Base-by-base conservation (phyloP, 495 filamentous ascomycete genomes). In the Terfezia claveryi region DNA sequence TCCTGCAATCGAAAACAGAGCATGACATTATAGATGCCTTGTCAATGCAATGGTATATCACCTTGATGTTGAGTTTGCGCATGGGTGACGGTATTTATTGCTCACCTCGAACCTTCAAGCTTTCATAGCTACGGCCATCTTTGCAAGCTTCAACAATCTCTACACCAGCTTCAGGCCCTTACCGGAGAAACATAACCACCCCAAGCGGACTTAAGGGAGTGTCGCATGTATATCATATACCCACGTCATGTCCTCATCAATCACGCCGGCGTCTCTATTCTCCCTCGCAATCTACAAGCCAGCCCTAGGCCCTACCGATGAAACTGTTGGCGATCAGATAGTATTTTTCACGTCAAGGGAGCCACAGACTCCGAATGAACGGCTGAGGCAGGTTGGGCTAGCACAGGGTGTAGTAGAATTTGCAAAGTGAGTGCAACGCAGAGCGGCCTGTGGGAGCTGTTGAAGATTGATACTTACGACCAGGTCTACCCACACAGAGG, bases 361-460 rank as follows among this genome's bases (percentile, higher is more conserved):
- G 49, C 67, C 72, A 17, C 67, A 71, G 44, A 59, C 69, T 12
- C 50, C 73, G 57, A 93, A 96, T 66, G 81, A 89, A 69, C 80
- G 76, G 58, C 68, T 96, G 62, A 77, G 92, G 58, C 86, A 93
- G 70, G 84, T 98, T 66, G 91, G 91, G n/a, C 76, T 98, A 59
- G 92, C 91, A 53, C 91, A 99, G 72, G 91, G 87, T 54, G 94
- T 96, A 79, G 85, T 94, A 56, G 82, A 82, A 67, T 96, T 99
- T 69, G 83, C 84, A 58, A 79, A 73, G 80, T 84, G 66, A 53
- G 69, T 55, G 51, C 55, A 23, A 54, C 49, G 12, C 12, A 17
- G 41, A 17, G 41, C 41, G 4, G 4, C 52, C 8, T 36, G n/a
- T 17, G 32, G 36, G 37, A 38, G 52, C 36, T 27, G 37, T 17